These are phyloP conservation scores for Graphilbum ipis-grandicollis DNA, from an alignment of 2,329 filamentous ascomycete genomes.

Conservation along the genomic window DNA sequence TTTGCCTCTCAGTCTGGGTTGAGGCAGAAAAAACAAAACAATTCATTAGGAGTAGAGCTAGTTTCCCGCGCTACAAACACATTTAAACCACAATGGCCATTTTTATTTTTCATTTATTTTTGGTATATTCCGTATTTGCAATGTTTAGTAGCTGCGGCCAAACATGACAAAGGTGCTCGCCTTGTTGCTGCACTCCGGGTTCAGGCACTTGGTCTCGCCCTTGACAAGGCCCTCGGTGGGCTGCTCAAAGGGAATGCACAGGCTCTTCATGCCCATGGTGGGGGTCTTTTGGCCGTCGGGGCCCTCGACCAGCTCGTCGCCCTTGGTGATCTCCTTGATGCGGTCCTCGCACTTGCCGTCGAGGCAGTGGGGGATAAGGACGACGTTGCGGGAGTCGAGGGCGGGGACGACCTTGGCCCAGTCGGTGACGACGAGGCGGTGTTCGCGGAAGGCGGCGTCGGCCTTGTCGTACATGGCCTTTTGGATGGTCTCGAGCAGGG, in stretches of 20 bases:
- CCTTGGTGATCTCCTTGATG: constrained; percentile 83
- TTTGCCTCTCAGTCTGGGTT: no score
- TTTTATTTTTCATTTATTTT: background rate
- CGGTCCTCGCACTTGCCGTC: constrained; percentile 73
- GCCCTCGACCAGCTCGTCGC: constrained; percentile 37
- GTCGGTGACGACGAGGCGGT: constrained; percentile 64
- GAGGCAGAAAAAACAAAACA: no score
- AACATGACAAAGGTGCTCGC: constrained; percentile 90
- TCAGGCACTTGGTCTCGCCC: constrained; percentile 81
- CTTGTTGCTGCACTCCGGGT: constrained; percentile 60
- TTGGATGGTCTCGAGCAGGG: constrained; percentile 81
- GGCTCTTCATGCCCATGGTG: constrained; percentile 51
- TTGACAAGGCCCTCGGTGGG: constrained; percentile 60
- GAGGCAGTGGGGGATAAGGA: constrained; percentile 81
- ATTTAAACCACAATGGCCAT: no score
- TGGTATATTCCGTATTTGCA: background rate
- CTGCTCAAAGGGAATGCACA: constrained; percentile 65
- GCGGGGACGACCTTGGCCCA: constrained; percentile 88
- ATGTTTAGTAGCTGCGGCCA: constrained; percentile 49
- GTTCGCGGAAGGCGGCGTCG: constrained; percentile 58
- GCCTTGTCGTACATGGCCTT: constrained; percentile 63
- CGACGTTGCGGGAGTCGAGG: constrained; percentile 81
- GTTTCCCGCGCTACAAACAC: no score
- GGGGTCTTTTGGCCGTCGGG: constrained; percentile 36
- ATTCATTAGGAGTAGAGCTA: no score